Evolutionary conservation across 2,329 filamentous ascomycete genomes (phyloP).

Genomic region (Phyllosticta ampelicida): DNA sequence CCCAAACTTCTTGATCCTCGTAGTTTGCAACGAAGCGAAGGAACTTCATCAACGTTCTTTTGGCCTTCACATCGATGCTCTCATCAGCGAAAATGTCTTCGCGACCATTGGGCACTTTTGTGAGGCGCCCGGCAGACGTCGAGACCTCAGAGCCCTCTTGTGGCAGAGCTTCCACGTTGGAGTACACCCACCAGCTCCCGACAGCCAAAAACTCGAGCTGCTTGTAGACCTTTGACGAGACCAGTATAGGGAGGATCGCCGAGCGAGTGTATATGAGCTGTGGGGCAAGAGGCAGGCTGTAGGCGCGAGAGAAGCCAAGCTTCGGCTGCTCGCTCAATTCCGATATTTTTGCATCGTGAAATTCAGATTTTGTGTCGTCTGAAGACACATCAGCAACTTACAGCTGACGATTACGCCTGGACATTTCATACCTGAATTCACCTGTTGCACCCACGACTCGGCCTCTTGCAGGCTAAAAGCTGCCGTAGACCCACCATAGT

Average conservation of each 20-base stretch:
- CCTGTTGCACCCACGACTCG: constrained; percentile 56
- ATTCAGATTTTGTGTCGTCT: constrained; percentile 1
- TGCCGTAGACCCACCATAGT: constrained; percentile 80
- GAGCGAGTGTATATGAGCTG: constrained; percentile 81
- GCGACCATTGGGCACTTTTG: constrained; percentile 73
- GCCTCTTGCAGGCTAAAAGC: constrained; percentile 76
- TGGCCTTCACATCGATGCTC: constrained; percentile 65
- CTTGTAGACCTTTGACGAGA: constrained; percentile 79
- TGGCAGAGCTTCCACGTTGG: constrained; percentile 16
- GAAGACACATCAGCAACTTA: background rate
- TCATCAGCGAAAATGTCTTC: constrained; percentile 84
- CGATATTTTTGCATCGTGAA: constrained; percentile 20
- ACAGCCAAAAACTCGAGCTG: constrained; percentile 92
- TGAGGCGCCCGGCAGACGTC: constrained; percentile 30
- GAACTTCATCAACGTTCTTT: constrained; percentile 85
- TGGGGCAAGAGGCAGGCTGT: constrained; percentile 74
- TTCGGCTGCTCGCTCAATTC: constrained; percentile 20
- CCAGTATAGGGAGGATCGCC: constrained; percentile 62
- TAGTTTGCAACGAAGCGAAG: constrained; percentile 75
- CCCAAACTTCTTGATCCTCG: constrained; percentile 53
- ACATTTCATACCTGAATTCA: constrained; percentile 22
- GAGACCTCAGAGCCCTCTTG: background rate
- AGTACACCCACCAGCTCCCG: constrained; percentile 79
- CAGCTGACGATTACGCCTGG: background rate
- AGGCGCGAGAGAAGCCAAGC: constrained; percentile 58